Evolutionary conservation across 2,329 filamentous ascomycete species (phyloP), one percentile per base, ranked within the genome.

Genomic region (Xylariaceae sp.): DNA sequence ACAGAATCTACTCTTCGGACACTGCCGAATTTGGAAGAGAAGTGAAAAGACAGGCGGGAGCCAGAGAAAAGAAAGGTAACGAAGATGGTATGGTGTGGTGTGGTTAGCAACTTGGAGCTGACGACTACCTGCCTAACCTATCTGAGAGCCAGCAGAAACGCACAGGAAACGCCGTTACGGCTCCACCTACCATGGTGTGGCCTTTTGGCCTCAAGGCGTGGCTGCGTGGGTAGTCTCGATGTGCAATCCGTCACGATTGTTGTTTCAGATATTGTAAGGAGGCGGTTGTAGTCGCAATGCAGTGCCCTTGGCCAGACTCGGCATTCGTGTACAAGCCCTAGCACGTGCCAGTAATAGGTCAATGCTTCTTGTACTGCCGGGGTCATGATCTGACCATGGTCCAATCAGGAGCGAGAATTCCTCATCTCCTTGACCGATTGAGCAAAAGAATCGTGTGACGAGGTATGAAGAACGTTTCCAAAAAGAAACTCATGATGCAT

Each of bases 261-360:
- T 45, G 69, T 70, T 70, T 70, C 66, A 70, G 50, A 42, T 40
- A 51, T 51, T 51, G 57, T 62, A 57, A 59, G 62, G 63, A 50
- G 44, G 29, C 43, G 41, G 20, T 23, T 20, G 21, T 20, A 3
- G 29, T 9, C n/a, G 29, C 21, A 37, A 37, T 37, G 32, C 32
- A 44, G 18, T 5, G 20, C 41, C 40, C 50, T 54, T 46, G 54
- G 60, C 19, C 21, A 12, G 45, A 18, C 19, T 21, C 20, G 42
- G 23, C 23, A 9, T 9, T 26, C 20, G 43, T 18, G 43, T 43
- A 18, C 20, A 37, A 20, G 42, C 41, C 21, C 10, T 19, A 29
- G 56, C 62, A 63, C 61, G 51, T 41, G 52, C 58, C 59, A 58
- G 16, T 7, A 14, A 7, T 16, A 51, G 59, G 48, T 43, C 52